Base-by-base conservation (phyloP, 1,284 basidiomycete species). In the Sanghuangporus baumii region DNA sequence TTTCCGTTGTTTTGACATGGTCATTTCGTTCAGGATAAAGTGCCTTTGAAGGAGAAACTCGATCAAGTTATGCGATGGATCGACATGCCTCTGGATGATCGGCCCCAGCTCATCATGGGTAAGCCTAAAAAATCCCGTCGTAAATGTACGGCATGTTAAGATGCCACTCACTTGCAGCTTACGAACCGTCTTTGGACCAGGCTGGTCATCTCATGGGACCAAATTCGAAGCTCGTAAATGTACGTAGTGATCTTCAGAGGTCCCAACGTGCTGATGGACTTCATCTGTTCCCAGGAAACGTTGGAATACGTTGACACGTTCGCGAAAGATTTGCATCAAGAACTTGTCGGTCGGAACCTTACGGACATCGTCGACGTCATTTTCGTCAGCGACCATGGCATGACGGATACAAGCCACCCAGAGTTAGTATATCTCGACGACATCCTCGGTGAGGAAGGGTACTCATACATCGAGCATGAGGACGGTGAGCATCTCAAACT, bases 321-420 rank as follows among this genome's bases (percentile, higher is more conserved):
- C 68, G 86, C 93, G 1, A 85, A 81, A 61, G 77, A 86, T 55
- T 74, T 97, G 12, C 84, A 89, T 64, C 73, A 75, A 2, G 78
- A 82, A 1, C 75, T 96, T 37, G 80, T 80, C 36, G 74, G 77
- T n/a, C 84, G 94, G 2, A 92, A 94, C 69, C 78, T 96, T 37
- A 85, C 84, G 1, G 82, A 89, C 41, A 89, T 96, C 34, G 88
- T 96, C 36, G 92, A 97, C 72, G 79, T 97, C 34, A 81, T 96
- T 31, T 93, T 96, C 69, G 92, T 97, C 57, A 91, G 88, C 63
- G 95, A 97, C 73, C 94, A 97, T 71, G 95, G 94, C 3, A 96
- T 97, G 94, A 89, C 87, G 0, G 87, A 89, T 67, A 96, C 93
- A 7, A 87, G 85, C 65, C 82, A 91, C 67, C 84, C 87, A 0